phyloP scores from a whole-genome alignment of 768 basidiomycete genomes.

The Hygrophorus russula region DNA sequence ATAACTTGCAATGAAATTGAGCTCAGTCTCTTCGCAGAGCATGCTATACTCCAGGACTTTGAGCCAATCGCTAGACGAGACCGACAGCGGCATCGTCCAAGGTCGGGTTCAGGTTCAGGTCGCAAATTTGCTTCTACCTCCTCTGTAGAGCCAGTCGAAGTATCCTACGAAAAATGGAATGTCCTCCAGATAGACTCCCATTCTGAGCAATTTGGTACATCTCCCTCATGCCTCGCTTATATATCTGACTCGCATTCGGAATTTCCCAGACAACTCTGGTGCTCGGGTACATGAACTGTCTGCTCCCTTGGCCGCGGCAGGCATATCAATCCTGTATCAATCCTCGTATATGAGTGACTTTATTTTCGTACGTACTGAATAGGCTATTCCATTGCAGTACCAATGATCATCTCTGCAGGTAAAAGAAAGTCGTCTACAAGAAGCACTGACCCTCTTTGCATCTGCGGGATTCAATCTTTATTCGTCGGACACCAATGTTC shows the following conservation, averaged over 20 bases:
- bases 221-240: slow-evolving; percentile 3
- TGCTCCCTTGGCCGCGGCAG: slow-evolving; percentile 61
- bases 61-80: slow-evolving; percentile 50
- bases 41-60: slow-evolving; percentile 45
- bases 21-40: slow-evolving; percentile 63
- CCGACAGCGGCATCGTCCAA: slow-evolving; percentile 31
- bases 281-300: slow-evolving; percentile 69
- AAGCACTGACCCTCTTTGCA: slow-evolving; percentile 50
- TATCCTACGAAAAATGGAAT: slow-evolving; percentile 66
- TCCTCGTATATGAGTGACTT: slow-evolving; percentile 79
- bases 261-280: slow-evolving; percentile 47
- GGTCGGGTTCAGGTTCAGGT: slow-evolving; percentile 25
- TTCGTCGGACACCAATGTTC: slow-evolving; percentile 30
- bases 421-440: slow-evolving; percentile 50
- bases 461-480: slow-evolving; percentile 59
- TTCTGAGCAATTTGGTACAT: slow-evolving; percentile 54
- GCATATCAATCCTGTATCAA: slow-evolving; percentile 75
- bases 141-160: slow-evolving; percentile 43
- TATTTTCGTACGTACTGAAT: slow-evolving; percentile 47
- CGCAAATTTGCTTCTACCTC: slow-evolving; percentile 15
- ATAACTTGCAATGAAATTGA: slow-evolving; percentile 74
- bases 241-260: slow-evolving; percentile 6
- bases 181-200: slow-evolving; percentile 78
- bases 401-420: slow-evolving; percentile 30
- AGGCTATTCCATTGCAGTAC: slow-evolving; percentile 1